Percentiles rank a stretch among this genome's conserved stretches.
Evolutionary conservation across 805 yeast species (phyloP).

Genomic region (Saturnispora halmiae): DNA sequence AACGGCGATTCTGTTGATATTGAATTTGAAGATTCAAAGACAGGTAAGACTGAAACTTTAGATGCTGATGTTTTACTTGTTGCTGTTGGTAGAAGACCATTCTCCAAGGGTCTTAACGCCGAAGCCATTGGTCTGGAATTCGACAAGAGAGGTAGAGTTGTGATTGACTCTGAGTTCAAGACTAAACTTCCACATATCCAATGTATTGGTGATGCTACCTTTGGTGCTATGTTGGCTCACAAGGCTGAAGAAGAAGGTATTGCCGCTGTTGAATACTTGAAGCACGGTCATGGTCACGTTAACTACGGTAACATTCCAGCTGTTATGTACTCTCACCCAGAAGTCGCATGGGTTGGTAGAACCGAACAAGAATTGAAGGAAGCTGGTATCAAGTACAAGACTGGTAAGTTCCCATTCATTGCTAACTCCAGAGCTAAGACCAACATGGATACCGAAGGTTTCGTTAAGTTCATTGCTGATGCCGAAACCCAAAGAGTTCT

Average conservation of each 20-base stretch:
- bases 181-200: conserved; percentile 89
- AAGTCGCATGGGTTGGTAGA: conserved; percentile 99
- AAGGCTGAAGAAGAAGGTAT: conserved; percentile 99
- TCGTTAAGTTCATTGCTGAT: conserved; percentile 91
- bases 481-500: conserved; percentile 94
- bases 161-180: conserved; percentile 88
- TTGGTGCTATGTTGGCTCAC: conserved; percentile 99
- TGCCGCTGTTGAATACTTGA: conserved; percentile 94
- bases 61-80: conserved; percentile 92
- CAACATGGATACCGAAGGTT: conserved; percentile 92
- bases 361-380: conserved; percentile 51
- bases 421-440: conserved; percentile 99
- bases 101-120: conserved; percentile 78
- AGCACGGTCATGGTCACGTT: conserved; percentile 93
- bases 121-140: conserved; percentile 84
- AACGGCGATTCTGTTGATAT: conserved; percentile 83
- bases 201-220: conserved; percentile 97
- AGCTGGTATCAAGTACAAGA: conserved; percentile 82
- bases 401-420: conserved; percentile 96
- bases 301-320: conserved; percentile 97
- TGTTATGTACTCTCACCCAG: conserved; percentile 99
- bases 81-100: conserved; percentile 99
- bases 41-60: conserved; percentile 66
- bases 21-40: conserved; percentile 82
- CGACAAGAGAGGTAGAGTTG: conserved; percentile 88